These are phyloP conservation scores for Fusarium hainanense DNA, from an alignment of 2,329 filamentous ascomycete genomes.

Conservation along the genomic window DNA sequence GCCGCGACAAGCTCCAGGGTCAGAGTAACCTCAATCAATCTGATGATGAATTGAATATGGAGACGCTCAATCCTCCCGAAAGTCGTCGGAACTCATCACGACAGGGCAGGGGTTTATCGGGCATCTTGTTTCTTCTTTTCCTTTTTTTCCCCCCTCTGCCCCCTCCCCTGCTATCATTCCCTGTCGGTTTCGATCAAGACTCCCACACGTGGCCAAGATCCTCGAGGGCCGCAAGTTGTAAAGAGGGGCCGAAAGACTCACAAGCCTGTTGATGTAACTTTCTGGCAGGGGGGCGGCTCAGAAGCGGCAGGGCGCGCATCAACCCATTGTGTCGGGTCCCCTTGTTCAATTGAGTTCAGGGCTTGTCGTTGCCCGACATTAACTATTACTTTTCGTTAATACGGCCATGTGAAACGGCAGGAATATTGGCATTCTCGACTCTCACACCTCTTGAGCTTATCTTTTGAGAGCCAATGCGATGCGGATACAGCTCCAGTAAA, in stretches of 20 bases:
- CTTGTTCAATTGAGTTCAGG: slow-evolving; percentile 12
- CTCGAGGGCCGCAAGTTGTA: slow-evolving; percentile 16
- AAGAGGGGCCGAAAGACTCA: slow-evolving; percentile 22
- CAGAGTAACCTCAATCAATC: slow-evolving; percentile 19
- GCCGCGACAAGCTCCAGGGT: slow-evolving; percentile 28
- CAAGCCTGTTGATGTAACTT: slow-evolving; percentile 16
- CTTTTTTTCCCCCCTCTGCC: background rate
- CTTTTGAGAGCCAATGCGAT: background rate
- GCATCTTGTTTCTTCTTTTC: slow-evolving; percentile 5
- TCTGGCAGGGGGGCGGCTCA: slow-evolving; percentile 32
- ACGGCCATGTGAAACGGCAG: slow-evolving; percentile 33
- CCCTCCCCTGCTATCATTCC: background rate
- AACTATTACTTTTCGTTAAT: slow-evolving; percentile 16
- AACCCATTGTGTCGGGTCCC: slow-evolving; percentile 48
- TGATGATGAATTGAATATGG: slow-evolving; percentile 24
- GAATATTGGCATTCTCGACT: slow-evolving; percentile 5
- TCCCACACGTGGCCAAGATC: slow-evolving; percentile 43
- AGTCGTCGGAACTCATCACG: slow-evolving; percentile 10
- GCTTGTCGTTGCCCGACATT: slow-evolving; percentile 1
- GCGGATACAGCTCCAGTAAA: background rate
- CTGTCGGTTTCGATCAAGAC: slow-evolving; percentile 23
- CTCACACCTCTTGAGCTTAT: slow-evolving; percentile 23
- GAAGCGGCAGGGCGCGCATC: slow-evolving; percentile 47
- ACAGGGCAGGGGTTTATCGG: slow-evolving; percentile 14
- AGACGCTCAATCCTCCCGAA: slow-evolving; percentile 21